These are phyloP conservation scores for Aspergillus ochraceus DNA, from an alignment of 2,329 filamentous ascomycete genomes.

Conservation along the genomic window DNA sequence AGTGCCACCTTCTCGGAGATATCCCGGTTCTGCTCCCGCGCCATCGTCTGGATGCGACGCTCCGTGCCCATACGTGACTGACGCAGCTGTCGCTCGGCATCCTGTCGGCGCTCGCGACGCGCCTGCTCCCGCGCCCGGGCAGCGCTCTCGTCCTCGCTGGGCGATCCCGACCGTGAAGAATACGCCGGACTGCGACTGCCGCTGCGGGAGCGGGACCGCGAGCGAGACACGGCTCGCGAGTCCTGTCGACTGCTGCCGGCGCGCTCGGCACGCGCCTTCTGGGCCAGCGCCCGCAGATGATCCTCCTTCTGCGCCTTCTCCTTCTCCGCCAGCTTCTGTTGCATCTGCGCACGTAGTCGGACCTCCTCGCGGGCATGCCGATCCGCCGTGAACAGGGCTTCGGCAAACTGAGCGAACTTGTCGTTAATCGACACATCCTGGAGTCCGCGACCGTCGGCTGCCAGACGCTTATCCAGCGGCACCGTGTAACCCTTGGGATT, in stretches of 20 bases:
- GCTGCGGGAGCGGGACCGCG: slow-evolving; percentile 46
- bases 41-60: slow-evolving; percentile 86
- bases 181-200: slow-evolving; percentile 45
- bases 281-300: slow-evolving; percentile 79
- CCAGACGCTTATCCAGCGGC: slow-evolving; percentile 89
- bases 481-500: slow-evolving; percentile 98
- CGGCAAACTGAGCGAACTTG: slow-evolving; percentile 95
- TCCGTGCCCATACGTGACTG: slow-evolving; percentile 96
- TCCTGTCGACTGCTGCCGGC: slow-evolving; percentile 44
- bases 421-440: slow-evolving; percentile 97
- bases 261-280: slow-evolving; percentile 86
- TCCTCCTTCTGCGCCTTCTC: slow-evolving; percentile 95
- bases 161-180: slow-evolving; percentile 47
- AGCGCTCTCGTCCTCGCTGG: slow-evolving; percentile 66
- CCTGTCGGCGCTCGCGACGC: slow-evolving; percentile 73
- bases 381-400: slow-evolving; percentile 91
- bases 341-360: slow-evolving; percentile 87
- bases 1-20: slow-evolving; percentile 96
- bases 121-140: slow-evolving; percentile 74
- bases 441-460: slow-evolving; percentile 85
- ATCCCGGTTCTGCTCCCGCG: slow-evolving; percentile 91
- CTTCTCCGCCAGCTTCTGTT: slow-evolving; percentile 93
- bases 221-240: slow-evolving; percentile 42
- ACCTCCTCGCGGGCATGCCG: slow-evolving; percentile 94
- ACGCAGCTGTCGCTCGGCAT: slow-evolving; percentile 84